Percentiles rank a stretch among this genome's conserved stretches.
phyloP scores from a whole-genome alignment of 192 early-diverging fungal species.

The Coemansia sp. region DNA sequence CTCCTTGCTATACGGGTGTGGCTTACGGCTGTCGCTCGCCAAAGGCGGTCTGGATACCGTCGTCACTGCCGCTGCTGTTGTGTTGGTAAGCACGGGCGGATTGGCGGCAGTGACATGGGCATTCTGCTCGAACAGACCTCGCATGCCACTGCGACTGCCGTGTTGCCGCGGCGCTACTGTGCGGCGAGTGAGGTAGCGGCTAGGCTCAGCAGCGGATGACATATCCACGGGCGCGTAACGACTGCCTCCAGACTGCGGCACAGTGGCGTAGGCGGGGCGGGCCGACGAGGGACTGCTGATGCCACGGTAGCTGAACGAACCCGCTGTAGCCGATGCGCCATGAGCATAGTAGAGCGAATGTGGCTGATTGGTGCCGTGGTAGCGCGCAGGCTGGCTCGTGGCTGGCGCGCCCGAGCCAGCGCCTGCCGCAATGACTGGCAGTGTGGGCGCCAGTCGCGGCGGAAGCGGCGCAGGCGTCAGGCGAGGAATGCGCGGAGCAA shows the following conservation, averaged over 20 bases:
- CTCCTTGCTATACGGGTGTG: background rate
- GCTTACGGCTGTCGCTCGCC: background rate
- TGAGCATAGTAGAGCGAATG: conserved; percentile 53
- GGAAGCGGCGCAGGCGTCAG: conserved; percentile 10
- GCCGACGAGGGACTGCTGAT: background rate
- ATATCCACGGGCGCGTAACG: conserved; percentile 3
- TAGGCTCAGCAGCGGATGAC: background rate
- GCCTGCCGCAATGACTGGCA: background rate
- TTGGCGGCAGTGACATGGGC: background rate
- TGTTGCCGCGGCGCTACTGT: background rate
- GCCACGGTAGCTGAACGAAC: conserved; percentile 19
- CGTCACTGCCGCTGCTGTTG: background rate
- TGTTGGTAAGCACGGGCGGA: background rate
- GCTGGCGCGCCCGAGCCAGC: background rate
- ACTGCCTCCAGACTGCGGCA: background rate
- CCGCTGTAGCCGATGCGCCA: conserved; percentile 21
- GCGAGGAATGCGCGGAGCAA: conserved; percentile 6
- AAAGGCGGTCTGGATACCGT: background rate
- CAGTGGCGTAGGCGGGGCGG: background rate
- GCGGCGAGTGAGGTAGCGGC: conserved; percentile 4
- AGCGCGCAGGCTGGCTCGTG: conserved; percentile 30
- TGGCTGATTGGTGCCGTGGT: conserved; percentile 50
- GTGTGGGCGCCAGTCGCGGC: conserved; percentile 10
- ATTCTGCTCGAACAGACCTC: conserved; percentile 9
- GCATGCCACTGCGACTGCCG: conserved; percentile 9